Evolutionary conservation across 352 stramenopile species (phyloP).

Genomic region (Phytophthora cactorum): DNA sequence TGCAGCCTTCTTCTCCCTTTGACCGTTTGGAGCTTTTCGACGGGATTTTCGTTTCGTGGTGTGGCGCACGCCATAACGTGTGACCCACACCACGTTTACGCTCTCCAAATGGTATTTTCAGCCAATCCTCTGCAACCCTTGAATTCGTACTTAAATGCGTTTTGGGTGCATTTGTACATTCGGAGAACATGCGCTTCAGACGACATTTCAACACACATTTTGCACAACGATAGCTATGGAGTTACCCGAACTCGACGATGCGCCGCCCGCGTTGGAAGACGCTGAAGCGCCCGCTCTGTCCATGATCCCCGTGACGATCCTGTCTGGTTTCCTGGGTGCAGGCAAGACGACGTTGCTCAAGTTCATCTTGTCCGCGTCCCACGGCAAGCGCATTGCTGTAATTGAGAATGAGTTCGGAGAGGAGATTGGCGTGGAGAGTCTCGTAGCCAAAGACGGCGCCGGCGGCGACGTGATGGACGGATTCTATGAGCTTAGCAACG

Average conservation of each 20-base stretch:
- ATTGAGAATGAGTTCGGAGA: constrained; percentile 99
- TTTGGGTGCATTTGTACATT: not conserved
- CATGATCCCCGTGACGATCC: constrained; percentile 92
- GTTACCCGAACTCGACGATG: constrained; percentile 18
- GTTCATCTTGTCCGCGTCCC: constrained; percentile 93
- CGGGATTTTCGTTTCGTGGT: constrained; percentile 27
- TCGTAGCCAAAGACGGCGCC: constrained; percentile 81
- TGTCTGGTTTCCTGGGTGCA: constrained; percentile 95
- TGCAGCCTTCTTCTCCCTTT: constrained; percentile 15
- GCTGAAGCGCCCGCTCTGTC: constrained; percentile 1
- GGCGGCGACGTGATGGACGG: constrained; percentile 76
- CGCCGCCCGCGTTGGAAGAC: constrained; percentile 15
- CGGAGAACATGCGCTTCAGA: constrained; percentile 1
- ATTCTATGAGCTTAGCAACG: constrained; percentile 97
- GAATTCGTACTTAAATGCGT: not conserved
- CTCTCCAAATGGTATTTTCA: not conserved
- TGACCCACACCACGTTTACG: constrained; percentile 25
- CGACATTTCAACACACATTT: not conserved
- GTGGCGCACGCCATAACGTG: constrained; percentile 10
- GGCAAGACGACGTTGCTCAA: constrained; percentile 99
- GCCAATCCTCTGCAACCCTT: constrained; percentile 2
- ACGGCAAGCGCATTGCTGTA: constrained; percentile 96
- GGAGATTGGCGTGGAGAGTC: constrained; percentile 94
- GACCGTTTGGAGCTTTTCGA: constrained; percentile 25
- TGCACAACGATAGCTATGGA: constrained; percentile 4